Evolutionary conservation across 2,329 filamentous ascomycete species (phyloP).

Genomic region (Hymenoscyphus occultus): DNA sequence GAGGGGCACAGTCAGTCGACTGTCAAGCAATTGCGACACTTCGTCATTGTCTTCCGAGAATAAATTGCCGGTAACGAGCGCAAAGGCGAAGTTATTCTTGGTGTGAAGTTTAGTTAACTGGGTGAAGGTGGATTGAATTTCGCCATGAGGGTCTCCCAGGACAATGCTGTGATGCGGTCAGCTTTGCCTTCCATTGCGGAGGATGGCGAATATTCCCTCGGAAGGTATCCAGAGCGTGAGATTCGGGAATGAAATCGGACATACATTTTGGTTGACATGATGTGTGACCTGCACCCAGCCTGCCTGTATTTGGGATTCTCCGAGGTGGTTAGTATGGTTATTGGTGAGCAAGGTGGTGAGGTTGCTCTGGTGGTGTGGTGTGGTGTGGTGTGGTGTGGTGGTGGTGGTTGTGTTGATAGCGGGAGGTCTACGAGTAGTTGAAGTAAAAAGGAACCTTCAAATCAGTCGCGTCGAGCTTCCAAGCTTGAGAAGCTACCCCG

Average conservation of each 20-base stretch:
- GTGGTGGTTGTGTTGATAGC: slow-evolving; percentile 12
- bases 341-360: background rate
- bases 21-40: slow-evolving; percentile 64
- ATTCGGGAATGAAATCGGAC: background rate
- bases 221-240: background rate
- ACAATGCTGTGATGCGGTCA: slow-evolving; percentile 45
- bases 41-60: slow-evolving; percentile 64
- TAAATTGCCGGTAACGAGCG: slow-evolving; percentile 79
- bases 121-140: slow-evolving; percentile 69
- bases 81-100: slow-evolving; percentile 86
- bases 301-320: background rate
- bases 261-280: slow-evolving; percentile 47
- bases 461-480: slow-evolving; percentile 2
- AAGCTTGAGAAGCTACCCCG: slow-evolving; percentile 10
- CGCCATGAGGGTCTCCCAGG: slow-evolving; percentile 77
- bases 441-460: background rate
- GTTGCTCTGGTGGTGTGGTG: background rate
- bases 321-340: background rate
- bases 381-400: background rate
- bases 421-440: background rate
- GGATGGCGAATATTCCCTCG: too few relatives aligned
- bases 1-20: slow-evolving; percentile 70
- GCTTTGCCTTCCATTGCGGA: slow-evolving; percentile 6
- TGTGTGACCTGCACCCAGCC: background rate
- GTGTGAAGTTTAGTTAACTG: slow-evolving; percentile 78